Evolutionary conservation across 2,329 filamentous ascomycete species (phyloP), one percentile per base, ranked within the genome.

Genomic region (Cyphellophora europaea): DNA sequence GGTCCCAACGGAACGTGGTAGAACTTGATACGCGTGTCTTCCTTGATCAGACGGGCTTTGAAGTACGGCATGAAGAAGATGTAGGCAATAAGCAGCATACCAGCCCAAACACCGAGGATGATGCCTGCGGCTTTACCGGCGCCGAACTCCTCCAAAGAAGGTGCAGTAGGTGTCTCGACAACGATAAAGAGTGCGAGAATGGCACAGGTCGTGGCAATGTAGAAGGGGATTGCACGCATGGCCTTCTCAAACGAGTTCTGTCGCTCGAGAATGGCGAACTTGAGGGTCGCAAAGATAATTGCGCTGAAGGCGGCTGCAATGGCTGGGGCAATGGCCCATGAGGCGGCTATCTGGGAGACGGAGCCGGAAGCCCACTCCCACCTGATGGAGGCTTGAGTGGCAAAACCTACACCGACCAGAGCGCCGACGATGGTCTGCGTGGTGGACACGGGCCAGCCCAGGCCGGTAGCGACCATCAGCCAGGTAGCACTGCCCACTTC

Each of bases 141-240:
- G 18, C 53, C 52, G 19, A 53, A 52, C 28, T 55, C 49, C 30
- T 56, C 53, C 6, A 53, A 45, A 6, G 47, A 47, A 8, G 43
- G 41, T 6, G 37, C 55, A n/a, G n/a, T n/a, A 36, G 61, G 63
- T 4, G 56, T 53, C 44, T 66, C 61, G 40, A 69, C 56, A 30
- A 81, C 65, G 37, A 82, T 72, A 40, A 81, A 71, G 52, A 82
- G 58, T 3, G 67, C 65, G 28, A 69, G 62, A 33, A 71, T 58
- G 13, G 56, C 65, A 28, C 57, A 65, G 1, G 68, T 69, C 31
- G 63, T 45, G 32, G 66, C 59, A 33, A 71, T 62, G 49, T 68
- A 72, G 49, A 63, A 53, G 3, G 68, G 65, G 19, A 67, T 63
- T 19, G 66, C 52, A 30, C 57, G 60, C 51, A 72, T 59, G 2